These are phyloP conservation scores for Epichloe brachyelytri DNA, from an alignment of 2,329 filamentous ascomycete genomes.

Conservation along the genomic window DNA sequence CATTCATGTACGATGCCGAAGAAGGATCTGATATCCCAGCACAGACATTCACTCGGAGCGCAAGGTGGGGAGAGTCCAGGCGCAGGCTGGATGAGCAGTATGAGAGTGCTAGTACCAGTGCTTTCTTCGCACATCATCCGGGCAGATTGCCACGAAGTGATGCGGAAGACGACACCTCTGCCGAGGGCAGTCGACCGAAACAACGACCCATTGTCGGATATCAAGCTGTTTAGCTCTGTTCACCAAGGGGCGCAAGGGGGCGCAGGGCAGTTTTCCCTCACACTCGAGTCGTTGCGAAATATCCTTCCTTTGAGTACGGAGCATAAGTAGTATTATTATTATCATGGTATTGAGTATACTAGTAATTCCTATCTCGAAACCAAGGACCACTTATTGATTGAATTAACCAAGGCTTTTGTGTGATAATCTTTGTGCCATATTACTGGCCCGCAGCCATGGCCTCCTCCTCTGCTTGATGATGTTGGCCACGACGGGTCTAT, in stretches of 20 bases:
- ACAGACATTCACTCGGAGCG: conserved; percentile 13
- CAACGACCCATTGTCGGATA: background rate
- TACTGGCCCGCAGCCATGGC: background rate
- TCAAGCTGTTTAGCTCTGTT: background rate
- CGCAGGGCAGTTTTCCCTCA: background rate
- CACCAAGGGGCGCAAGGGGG: too few relatives aligned
- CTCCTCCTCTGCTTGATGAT: conserved; percentile 3
- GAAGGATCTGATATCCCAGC: conserved; percentile 9
- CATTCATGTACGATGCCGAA: conserved; percentile 7
- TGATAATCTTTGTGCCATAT: too few relatives aligned
- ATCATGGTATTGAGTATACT: too few relatives aligned
- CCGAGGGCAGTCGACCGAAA: background rate
- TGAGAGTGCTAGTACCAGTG: background rate
- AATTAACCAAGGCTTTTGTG: background rate
- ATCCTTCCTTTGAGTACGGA: too few relatives aligned
- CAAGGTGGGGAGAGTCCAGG: conserved; percentile 15
- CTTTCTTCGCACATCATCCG: background rate
- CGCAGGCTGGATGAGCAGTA: conserved; percentile 4
- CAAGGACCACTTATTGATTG: too few relatives aligned
- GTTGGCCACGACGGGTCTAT: conserved; percentile 1
- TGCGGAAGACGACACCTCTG: background rate
- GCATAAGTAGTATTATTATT: too few relatives aligned
- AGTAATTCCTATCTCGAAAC: too few relatives aligned
- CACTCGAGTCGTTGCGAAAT: too few relatives aligned
- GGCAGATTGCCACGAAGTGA: background rate